These are phyloP conservation scores for Zalaria sp. DNA, from an alignment of 2,329 filamentous ascomycete species.

Conservation along the genomic window DNA sequence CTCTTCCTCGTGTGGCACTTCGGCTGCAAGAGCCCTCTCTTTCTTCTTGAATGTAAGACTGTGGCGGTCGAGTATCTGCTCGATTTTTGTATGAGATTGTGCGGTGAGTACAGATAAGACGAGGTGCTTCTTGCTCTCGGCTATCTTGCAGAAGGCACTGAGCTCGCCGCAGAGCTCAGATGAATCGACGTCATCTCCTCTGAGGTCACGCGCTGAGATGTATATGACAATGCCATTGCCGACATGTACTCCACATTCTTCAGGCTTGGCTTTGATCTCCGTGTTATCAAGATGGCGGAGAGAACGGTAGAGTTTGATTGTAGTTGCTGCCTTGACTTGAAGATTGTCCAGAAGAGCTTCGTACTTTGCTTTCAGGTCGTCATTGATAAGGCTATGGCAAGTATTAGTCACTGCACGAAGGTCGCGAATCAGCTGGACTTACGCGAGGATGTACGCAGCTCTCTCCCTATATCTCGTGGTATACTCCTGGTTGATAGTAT, in stretches of 20 bases:
- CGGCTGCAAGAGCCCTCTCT: too few species aligned
- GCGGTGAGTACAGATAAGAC: slow-evolving; percentile 12
- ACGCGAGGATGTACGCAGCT: neutral
- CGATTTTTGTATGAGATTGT: neutral
- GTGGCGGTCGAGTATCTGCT: neutral
- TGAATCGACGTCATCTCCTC: neutral
- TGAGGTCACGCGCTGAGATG: neutral
- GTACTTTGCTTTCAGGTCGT: neutral
- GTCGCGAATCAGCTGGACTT: neutral
- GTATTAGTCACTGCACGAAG: neutral
- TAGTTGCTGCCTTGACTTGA: neutral
- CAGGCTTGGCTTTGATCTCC: neutral
- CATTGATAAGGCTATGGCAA: neutral
- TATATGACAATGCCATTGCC: neutral
- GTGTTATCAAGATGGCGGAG: neutral
- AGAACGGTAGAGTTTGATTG: neutral
- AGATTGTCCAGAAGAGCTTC: slow-evolving; percentile 1
- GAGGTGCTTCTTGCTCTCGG: slow-evolving; percentile 20
- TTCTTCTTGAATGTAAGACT: neutral
- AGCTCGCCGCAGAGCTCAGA: slow-evolving; percentile 1
- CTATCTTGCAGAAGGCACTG: slow-evolving; percentile 6
- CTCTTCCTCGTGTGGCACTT: too few species aligned
- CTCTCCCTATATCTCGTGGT: neutral
- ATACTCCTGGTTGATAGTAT: neutral
- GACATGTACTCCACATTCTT: neutral